Base-by-base conservation (phyloP, 768 basidiomycete species). In the Dentipellis fragilis region DNA sequence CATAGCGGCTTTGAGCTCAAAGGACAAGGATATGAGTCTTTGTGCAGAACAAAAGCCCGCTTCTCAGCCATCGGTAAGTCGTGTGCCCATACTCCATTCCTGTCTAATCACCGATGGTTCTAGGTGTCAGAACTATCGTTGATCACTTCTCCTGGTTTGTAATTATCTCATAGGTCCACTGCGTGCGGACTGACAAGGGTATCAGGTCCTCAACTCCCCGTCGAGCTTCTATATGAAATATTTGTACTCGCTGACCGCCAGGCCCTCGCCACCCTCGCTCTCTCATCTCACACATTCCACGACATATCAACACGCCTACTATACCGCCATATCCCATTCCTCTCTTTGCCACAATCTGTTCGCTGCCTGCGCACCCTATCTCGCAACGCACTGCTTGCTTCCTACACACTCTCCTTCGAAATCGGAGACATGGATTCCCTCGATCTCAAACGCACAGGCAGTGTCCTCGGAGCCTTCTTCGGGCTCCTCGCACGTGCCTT, bases 401-500 rank as follows among this genome's bases (percentile, higher is more conserved):
- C 45, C 4, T 47, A 57, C 29, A 53, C 54, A 2, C 60, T 59
- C 12, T 54, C 58, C 0, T 61, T 39, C 10, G 58, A 61, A 46
- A 49, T 61, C 11, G 60, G 60, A 3, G 58, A 61, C 47, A 56
- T 49, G 34, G 40, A 42, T 19, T 54, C 56, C 14, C 21, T 51
- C 1, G 53, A 59, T 9, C 42, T 52, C 6, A 49, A 48, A 36
- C 58, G 60, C 8, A 54, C 19, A 50, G 52, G 53, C 2, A 38
- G 35, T 23, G 53, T 61, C 21, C 35, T 59, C 16, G 34, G 49
- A 16, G 35, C 55, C 3, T 61, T 61, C 51, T 59, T 47, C 52
- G 23, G 21, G 19, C 59, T 63, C 16, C 61, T 67, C 29, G 56
- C 40, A 45, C 48, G 60, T 19, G 66, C 66, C 4, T 51, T 67